These are phyloP conservation scores for Alternaria tenuissima DNA, from an alignment of 2,329 filamentous ascomycete species.

Conservation along the genomic window DNA sequence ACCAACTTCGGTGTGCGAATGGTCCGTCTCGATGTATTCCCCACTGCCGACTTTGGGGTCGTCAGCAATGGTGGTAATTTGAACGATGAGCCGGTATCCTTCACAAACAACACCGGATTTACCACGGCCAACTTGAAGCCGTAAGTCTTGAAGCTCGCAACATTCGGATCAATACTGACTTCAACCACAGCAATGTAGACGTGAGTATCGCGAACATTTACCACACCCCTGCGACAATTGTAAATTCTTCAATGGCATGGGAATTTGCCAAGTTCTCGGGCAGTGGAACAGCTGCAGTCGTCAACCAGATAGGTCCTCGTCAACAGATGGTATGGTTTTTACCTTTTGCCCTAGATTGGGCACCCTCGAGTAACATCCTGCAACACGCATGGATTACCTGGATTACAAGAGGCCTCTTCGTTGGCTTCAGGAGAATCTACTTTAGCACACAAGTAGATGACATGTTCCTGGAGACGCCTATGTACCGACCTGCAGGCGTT, in stretches of 20 bases:
- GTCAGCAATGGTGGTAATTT: slow-evolving; percentile 45
- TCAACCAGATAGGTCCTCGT: slow-evolving; percentile 65
- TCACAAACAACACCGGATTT: slow-evolving; percentile 64
- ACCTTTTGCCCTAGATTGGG: slow-evolving; percentile 61
- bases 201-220: slow-evolving; percentile 56
- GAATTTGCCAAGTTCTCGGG: slow-evolving; percentile 58
- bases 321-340: slow-evolving; percentile 71
- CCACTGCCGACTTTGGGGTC: slow-evolving; percentile 60
- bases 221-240: slow-evolving; percentile 67
- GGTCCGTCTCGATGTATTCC: slow-evolving; percentile 67
- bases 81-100: slow-evolving; percentile 54
- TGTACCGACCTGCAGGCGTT: slow-evolving; percentile 55
- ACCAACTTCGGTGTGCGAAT: slow-evolving; percentile 65
- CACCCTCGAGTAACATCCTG: slow-evolving; percentile 64
- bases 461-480: slow-evolving; percentile 62
- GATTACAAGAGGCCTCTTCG: slow-evolving; percentile 66
- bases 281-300: slow-evolving; percentile 64
- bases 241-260: slow-evolving; percentile 62
- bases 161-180: slow-evolving; percentile 11
- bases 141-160: slow-evolving; percentile 24
- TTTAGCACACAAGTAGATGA: slow-evolving; percentile 69
- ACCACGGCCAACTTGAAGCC: slow-evolving; percentile 63
- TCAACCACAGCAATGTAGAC: slow-evolving; percentile 29
- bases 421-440: slow-evolving; percentile 64
- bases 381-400: slow-evolving; percentile 71